A percentile compares a stretch with the other conserved stretches of the same genome.
phyloP scores from a whole-genome alignment of 2,329 filamentous ascomycete genomes.

The Bretziella fagacearum region DNA sequence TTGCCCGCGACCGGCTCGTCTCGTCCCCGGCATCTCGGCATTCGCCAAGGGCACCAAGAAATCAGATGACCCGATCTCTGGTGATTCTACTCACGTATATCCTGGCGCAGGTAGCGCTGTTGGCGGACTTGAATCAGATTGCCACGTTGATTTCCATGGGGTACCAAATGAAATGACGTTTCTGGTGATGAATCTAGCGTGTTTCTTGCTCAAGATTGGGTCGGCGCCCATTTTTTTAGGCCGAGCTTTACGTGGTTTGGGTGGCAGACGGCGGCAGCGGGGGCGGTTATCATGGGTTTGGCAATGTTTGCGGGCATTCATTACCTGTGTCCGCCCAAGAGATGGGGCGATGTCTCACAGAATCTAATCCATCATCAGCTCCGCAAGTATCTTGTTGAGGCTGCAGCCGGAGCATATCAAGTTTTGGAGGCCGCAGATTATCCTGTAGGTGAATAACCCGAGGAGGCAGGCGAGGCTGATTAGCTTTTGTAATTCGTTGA shows the following conservation, averaged over 20 bases:
- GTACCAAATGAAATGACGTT: constrained; percentile 92
- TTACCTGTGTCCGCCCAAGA: constrained; percentile 68
- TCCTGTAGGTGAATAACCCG: constrained; percentile 68
- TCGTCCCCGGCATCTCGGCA: constrained; percentile 55
- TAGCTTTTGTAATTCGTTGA: constrained; percentile 80
- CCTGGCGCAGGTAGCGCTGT: constrained; percentile 61
- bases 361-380: constrained; percentile 77
- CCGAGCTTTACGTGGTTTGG: constrained; percentile 82
- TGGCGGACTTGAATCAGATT: constrained; percentile 74
- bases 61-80: not conserved
- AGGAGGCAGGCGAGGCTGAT: constrained; percentile 69
- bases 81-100: constrained; percentile 58
- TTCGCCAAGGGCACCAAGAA: constrained; percentile 42
- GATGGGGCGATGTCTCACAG: constrained; percentile 81
- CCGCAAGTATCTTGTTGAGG: constrained; percentile 69
- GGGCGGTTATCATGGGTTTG: constrained; percentile 56
- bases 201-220: constrained; percentile 70
- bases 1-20: constrained; percentile 61
- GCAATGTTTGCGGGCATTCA: constrained; percentile 73
- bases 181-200: constrained; percentile 72
- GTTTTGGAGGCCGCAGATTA: constrained; percentile 80
- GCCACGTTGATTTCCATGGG: constrained; percentile 83
- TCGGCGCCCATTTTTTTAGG: constrained; percentile 78
- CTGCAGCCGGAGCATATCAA: constrained; percentile 79
- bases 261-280: constrained; percentile 62